Evolutionary conservation across 192 early-diverging fungal species (phyloP).

Genomic region (Backusella westeae): DNA sequence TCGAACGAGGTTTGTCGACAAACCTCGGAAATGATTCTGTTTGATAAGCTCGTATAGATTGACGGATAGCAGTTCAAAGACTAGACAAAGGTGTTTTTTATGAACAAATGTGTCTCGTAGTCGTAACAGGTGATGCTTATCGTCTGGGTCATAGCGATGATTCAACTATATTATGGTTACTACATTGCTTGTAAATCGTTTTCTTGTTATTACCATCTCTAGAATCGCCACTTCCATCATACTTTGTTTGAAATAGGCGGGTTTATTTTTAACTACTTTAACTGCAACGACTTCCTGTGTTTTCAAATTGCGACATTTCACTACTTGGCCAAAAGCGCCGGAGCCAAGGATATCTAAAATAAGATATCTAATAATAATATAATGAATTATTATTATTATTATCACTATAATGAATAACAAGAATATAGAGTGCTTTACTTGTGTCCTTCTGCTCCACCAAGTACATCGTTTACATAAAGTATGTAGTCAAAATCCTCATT

Average conservation of each 20-base stretch:
- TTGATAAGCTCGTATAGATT: conserved; percentile 99
- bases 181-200: conserved; percentile 24
- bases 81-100: conserved; percentile 89
- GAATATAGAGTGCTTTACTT: conserved; percentile 61
- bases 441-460: conserved; percentile 86
- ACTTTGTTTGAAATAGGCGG: conserved; percentile 96
- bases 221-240: conserved; percentile 96
- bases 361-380: conserved; percentile 63
- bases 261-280: conserved; percentile 99
- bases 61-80: conserved; percentile 95
- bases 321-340: conserved; percentile 99
- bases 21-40: conserved; percentile 95
- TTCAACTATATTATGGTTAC: conserved; percentile 70
- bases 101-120: conserved; percentile 94
- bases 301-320: conserved; percentile 91
- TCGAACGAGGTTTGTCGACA: conserved; percentile 91
- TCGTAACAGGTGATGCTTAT: conserved; percentile 87
- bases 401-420: not conserved
- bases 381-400: not conserved
- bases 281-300: conserved; percentile 92
- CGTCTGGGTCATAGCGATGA: conserved; percentile 80
- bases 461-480: conserved; percentile 94
- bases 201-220: conserved; percentile 58
- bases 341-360: conserved; percentile 93
- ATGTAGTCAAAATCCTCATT: conserved; percentile 98